Percentiles rank a stretch among this genome's conserved stretches.
Evolutionary conservation across 495 filamentous ascomycete genomes (phyloP).

Genomic region (Delitschia confertaspora): DNA sequence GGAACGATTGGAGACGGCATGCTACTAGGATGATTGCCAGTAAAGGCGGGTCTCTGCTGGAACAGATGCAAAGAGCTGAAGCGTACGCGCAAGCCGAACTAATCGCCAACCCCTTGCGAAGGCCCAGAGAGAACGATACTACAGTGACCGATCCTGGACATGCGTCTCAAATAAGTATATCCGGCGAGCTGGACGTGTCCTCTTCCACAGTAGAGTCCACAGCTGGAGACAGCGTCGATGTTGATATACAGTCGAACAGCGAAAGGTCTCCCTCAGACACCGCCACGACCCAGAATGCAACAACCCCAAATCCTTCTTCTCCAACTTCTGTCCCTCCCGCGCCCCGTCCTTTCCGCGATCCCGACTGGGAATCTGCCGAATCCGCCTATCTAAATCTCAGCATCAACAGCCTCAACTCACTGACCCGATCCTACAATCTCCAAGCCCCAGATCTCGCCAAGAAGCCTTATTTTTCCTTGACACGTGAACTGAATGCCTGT

Average conservation of each 20-base stretch:
- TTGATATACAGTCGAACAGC: conserved; percentile 1
- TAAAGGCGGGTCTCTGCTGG: conserved; percentile 65
- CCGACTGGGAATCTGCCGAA: conserved; percentile 61
- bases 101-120: conserved; percentile 36
- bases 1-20: conserved; percentile 81
- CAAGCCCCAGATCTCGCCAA: conserved; percentile 86
- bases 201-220: background rate
- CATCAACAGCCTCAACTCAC: conserved; percentile 66
- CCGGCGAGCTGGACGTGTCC: conserved; percentile 33
- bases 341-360: conserved; percentile 52
- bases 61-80: conserved; percentile 63
- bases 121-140: conserved; percentile 43
- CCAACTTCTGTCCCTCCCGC: conserved; percentile 29
- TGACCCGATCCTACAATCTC: conserved; percentile 86
- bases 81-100: conserved; percentile 68
- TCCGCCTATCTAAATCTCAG: conserved; percentile 67
- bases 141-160: conserved; percentile 35
- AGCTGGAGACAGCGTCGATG: conserved; percentile 5
- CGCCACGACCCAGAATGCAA: background rate
- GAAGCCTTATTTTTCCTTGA: conserved; percentile 83
- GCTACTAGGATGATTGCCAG: conserved; percentile 73
- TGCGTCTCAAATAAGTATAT: conserved; percentile 40
- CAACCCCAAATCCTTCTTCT: conserved; percentile 5
- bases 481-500: conserved; percentile 70
- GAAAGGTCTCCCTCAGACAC: background rate